Evolutionary conservation across 2,329 filamentous ascomycete species (phyloP).

Genomic region (Colletotrichum sp.): DNA sequence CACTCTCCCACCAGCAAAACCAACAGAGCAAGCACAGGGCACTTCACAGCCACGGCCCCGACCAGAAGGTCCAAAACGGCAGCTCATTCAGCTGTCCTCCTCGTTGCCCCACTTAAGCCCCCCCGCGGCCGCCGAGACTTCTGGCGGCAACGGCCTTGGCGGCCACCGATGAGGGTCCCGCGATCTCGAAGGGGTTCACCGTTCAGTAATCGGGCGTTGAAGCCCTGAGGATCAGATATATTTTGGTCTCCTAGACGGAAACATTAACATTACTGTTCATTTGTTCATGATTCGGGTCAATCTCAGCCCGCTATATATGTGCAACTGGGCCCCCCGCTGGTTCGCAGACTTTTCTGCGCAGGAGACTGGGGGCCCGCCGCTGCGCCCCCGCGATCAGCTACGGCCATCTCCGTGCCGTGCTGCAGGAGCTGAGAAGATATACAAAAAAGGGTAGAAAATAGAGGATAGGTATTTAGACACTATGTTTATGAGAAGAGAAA

Average conservation of each 20-base stretch:
- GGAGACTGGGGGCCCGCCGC: not conserved
- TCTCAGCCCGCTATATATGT: not conserved
- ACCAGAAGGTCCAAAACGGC: not conserved
- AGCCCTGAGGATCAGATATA: not conserved
- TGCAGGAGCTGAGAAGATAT: not conserved
- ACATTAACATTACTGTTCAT: slow-evolving; percentile 17
- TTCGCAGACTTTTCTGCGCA: not conserved
- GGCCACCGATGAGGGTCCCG: not conserved
- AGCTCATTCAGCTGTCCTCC: not conserved
- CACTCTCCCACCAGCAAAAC: not conserved
- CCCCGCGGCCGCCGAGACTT: slow-evolving; percentile 6
- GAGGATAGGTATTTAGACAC: not conserved
- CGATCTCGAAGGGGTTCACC: not conserved
- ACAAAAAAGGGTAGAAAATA: slow-evolving; percentile 4
- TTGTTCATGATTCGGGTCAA: not conserved
- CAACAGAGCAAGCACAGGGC: not conserved
- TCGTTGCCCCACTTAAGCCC: not conserved
- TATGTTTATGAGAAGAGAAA: slow-evolving; percentile 73
- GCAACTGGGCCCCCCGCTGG: not conserved
- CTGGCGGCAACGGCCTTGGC: slow-evolving; percentile 4
- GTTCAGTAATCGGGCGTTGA: not conserved
- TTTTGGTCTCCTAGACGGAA: not conserved
- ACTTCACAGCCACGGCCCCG: not conserved
- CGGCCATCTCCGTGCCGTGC: not conserved
- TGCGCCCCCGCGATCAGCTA: not conserved